Evolutionary conservation across 305 asterid genomes (phyloP).

Genomic region (Caryopteris hybrid): DNA sequence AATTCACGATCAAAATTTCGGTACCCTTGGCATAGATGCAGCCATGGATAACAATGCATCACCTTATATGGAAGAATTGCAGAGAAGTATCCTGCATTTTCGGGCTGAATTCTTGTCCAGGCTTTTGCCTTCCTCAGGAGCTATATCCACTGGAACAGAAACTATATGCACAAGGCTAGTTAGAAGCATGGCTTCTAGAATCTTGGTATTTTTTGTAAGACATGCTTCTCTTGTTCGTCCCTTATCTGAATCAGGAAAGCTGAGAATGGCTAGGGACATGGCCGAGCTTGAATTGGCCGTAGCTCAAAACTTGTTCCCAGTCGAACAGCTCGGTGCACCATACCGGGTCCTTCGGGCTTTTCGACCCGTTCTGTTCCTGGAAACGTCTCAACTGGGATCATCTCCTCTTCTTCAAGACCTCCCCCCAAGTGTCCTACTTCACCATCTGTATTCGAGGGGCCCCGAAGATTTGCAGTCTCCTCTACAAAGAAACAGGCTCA

Average conservation of each 20-base stretch:
- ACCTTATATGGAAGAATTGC: constrained; percentile 93
- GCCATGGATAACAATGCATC: constrained; percentile 80
- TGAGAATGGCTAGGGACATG: constrained; percentile 96
- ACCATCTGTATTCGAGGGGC: constrained; percentile 86
- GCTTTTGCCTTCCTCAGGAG: constrained; percentile 69
- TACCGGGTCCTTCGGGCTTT: constrained; percentile 91
- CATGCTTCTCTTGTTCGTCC: constrained; percentile 95
- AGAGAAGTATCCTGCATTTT: constrained; percentile 71
- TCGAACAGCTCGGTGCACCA: constrained; percentile 91
- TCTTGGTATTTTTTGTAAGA: constrained; percentile 68
- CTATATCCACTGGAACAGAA: constrained; percentile 45
- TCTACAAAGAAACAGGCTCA: constrained; percentile 73
- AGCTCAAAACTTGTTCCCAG: constrained; percentile 84
- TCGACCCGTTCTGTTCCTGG: constrained; percentile 84
- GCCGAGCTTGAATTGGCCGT: constrained; percentile 88
- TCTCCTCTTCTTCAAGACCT: constrained; percentile 91
- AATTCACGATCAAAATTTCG: constrained; percentile 85
- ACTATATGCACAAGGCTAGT: constrained; percentile 82
- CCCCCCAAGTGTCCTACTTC: constrained; percentile 77
- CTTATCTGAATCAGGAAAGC: constrained; percentile 88
- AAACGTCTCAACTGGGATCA: constrained; percentile 72
- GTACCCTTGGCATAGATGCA: constrained; percentile 70
- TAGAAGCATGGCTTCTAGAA: constrained; percentile 86
- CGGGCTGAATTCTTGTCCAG: constrained; percentile 74
- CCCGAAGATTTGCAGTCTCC: constrained; percentile 93